These are phyloP conservation scores for Heterobasidion occidentale DNA, from an alignment of 1,284 basidiomycete species.

Conservation along the genomic window DNA sequence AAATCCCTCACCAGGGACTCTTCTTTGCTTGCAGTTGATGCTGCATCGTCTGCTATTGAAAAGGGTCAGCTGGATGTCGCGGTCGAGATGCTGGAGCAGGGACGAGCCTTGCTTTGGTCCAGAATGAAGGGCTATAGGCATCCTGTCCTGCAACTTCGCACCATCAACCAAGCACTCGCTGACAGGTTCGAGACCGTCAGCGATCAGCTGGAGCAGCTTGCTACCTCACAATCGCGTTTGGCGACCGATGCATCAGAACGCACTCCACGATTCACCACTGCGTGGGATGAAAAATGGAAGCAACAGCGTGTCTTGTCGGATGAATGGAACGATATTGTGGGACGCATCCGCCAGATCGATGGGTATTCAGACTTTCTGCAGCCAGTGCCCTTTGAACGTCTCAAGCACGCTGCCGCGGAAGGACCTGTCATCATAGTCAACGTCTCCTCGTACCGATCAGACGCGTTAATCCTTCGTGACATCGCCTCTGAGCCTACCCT, in stretches of 20 bases:
- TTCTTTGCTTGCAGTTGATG: conserved; percentile 16
- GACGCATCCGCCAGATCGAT: conserved; percentile 18
- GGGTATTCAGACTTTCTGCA: conserved; percentile 20
- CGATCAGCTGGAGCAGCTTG: not conserved
- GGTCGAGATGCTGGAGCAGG: conserved; percentile 26
- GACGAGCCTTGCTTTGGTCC: conserved; percentile 23
- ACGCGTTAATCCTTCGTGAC: conserved; percentile 19
- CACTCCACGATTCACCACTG: not conserved
- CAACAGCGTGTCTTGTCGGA: conserved; percentile 15
- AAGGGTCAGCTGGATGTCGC: conserved; percentile 21
- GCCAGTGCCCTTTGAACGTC: conserved; percentile 14
- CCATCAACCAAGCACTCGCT: conserved; percentile 14
- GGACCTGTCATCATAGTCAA: conserved; percentile 30
- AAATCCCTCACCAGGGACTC: not conserved
- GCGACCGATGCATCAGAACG: not conserved
- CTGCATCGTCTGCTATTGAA: conserved; percentile 26
- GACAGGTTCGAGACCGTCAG: conserved; percentile 17
- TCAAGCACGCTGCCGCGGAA: conserved; percentile 20
- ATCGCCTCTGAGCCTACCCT: not conserved
- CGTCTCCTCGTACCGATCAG: conserved; percentile 15
- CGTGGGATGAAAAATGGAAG: conserved; percentile 12
- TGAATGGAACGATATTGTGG: conserved; percentile 15
- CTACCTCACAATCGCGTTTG: not conserved
- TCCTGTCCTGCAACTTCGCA: conserved; percentile 14
- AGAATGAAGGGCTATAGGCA: conserved; percentile 14